Base-by-base conservation (phyloP, 2,329 filamentous ascomycete genomes). In the Hypoxylon sp. region DNA sequence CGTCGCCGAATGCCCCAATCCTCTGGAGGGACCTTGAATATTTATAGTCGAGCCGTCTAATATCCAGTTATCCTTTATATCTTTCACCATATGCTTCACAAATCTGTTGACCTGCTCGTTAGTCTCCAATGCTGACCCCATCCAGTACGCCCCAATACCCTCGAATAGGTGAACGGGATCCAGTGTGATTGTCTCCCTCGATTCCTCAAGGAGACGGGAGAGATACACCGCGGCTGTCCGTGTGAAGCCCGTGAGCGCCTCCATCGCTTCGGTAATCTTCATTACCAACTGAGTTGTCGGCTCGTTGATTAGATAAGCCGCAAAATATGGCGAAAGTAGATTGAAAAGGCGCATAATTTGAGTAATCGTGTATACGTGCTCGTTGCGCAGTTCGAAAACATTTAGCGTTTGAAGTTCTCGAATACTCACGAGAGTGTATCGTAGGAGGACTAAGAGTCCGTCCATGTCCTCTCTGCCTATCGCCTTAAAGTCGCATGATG, bases 31-130 rank as follows among this genome's bases (percentile, higher is more conserved):
- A 3, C 75, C 77, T 57, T 76, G 79, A 22, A 82, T 76, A 0
- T 74, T 77, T 10, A 83, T 76, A 2, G 61, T 72, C 1, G 71
- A 68, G 3, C 68, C 71, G 2, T 72, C 71, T 1, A 74, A 69
- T 6, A 76, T 60, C 84, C 84, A 86, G 43, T 79, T 81, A 46
- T 76, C 77, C 3, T 73, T 72, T 10, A 85, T 78, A 43, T 86
- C 83, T 7, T 77, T 74, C 4, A 78, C 56, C 37, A 86, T 81
- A 50, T 78, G 78, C 15, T 76, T 75, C 6, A 75, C 73, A 57
- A 85, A 85, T 43, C 65, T 76, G 28, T 74, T 70, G 7, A 81
- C 71, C 24, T 80, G 73, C 2, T 75, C 59, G 30, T 77, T 65
- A 62, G 30, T 64, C 55, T 56, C 65, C 30, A 50, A 53, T 54